These are phyloP conservation scores for Alternaria atra DNA, from an alignment of 2,329 filamentous ascomycete species.

Conservation along the genomic window DNA sequence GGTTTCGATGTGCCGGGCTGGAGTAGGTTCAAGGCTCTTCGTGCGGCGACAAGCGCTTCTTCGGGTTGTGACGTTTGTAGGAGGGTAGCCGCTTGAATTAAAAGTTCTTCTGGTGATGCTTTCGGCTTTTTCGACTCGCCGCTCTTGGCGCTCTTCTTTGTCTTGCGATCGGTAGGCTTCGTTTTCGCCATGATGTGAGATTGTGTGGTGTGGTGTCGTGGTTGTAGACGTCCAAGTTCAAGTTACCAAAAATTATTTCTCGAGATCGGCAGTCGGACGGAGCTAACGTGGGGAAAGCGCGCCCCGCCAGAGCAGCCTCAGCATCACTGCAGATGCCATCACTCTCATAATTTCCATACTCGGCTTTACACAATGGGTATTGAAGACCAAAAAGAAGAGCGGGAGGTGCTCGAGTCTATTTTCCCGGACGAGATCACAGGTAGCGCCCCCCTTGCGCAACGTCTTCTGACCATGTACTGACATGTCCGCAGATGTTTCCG, in stretches of 20 bases:
- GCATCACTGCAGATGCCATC: slow-evolving; percentile 17
- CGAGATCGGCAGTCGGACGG: slow-evolving; percentile 30
- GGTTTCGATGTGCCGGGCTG: slow-evolving; percentile 49
- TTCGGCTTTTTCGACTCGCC: slow-evolving; percentile 56
- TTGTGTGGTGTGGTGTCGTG: slow-evolving; percentile 1
- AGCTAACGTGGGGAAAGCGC: slow-evolving; percentile 37
- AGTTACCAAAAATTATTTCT: slow-evolving; percentile 34
- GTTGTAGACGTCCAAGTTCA: slow-evolving; percentile 6
- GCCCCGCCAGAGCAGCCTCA: slow-evolving; percentile 33
- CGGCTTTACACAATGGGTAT: slow-evolving; percentile 54
- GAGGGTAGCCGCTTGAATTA: slow-evolving; percentile 64
- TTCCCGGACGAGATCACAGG: slow-evolving; percentile 98
- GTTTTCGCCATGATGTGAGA: slow-evolving; percentile 59
- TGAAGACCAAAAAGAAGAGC: slow-evolving; percentile 95
- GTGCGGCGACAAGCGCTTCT: slow-evolving; percentile 64
- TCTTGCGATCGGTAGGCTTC: slow-evolving; percentile 57
- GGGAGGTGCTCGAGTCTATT: slow-evolving; percentile 97
- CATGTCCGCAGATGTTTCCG: slow-evolving; percentile 76
- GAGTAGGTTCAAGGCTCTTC: slow-evolving; percentile 62
- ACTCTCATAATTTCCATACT: slow-evolving; percentile 12
- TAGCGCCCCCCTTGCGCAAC: slow-evolving; percentile 47
- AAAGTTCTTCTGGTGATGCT: slow-evolving; percentile 63
- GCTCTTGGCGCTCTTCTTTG: slow-evolving; percentile 46
- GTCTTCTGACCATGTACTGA: slow-evolving; percentile 22
- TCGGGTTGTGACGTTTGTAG: slow-evolving; percentile 68